Conservation (phyloP, 1,284 basidiomycete genomes). For the Cystobasidium sp. region DNA sequence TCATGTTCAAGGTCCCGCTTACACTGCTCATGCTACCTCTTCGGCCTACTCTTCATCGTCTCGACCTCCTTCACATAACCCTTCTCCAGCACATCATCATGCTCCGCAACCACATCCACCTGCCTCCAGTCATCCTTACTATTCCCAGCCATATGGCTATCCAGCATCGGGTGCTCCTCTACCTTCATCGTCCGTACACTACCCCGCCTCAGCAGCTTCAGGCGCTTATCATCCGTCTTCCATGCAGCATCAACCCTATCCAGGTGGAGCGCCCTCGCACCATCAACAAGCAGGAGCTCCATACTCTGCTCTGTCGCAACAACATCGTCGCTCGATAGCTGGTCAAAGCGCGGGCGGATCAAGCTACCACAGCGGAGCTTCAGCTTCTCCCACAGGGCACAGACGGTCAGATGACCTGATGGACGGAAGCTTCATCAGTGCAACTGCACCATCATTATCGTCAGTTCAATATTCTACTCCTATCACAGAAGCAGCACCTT, state of each 20-base stretch:
- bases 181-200: not conserved
- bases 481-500: constrained; percentile 1
- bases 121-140: constrained; percentile 3
- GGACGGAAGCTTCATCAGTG: constrained; percentile 20
- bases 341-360: constrained; percentile 32
- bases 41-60: constrained; percentile 1
- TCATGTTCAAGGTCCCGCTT: constrained; percentile 27
- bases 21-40: not conserved
- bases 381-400: constrained; percentile 19
- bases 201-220: not conserved
- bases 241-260: not conserved
- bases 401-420: constrained; percentile 32
- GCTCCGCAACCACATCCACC: constrained; percentile 9
- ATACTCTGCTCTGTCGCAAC: not conserved
- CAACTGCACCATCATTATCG: not conserved
- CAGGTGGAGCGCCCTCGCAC: not conserved
- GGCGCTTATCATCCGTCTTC: not conserved
- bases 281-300: not conserved
- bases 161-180: not conserved
- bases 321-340: constrained; percentile 32
- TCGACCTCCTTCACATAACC: not conserved
- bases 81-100: constrained; percentile 15
- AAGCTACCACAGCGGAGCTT: constrained; percentile 32
- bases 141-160: constrained; percentile 21
- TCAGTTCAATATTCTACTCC: constrained; percentile 12